Percentiles rank a stretch among this genome's conserved stretches.
Conservation (phyloP, 805 yeast species). For the Lipomyces oligophaga region DNA sequence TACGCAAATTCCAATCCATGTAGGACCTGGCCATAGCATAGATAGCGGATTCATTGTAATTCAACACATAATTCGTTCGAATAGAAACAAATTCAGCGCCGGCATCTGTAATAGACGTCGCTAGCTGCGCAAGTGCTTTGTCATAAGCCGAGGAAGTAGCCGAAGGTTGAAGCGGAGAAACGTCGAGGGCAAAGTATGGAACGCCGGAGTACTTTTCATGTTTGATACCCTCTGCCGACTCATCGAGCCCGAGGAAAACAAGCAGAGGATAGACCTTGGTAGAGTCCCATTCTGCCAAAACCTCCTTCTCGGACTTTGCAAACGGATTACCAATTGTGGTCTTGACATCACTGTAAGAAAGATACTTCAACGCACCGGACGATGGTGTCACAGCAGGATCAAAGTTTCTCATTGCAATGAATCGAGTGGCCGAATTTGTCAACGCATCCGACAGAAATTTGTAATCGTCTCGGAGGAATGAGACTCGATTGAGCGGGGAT, state of each 20-base stretch:
- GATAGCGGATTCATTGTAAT: slow-evolving; percentile 53
- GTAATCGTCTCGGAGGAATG: slow-evolving; percentile 56
- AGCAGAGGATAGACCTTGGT: slow-evolving; percentile 35
- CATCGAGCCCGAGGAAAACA: slow-evolving; percentile 52
- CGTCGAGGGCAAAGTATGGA: slow-evolving; percentile 42
- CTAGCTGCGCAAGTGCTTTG: slow-evolving; percentile 4
- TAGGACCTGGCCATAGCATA: slow-evolving; percentile 80
- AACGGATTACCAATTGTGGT: slow-evolving; percentile 40
- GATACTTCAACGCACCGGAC: slow-evolving; percentile 35
- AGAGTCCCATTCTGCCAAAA: slow-evolving; percentile 38
- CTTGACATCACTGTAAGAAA: slow-evolving; percentile 37
- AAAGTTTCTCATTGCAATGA: slow-evolving; percentile 43
- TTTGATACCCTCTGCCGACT: slow-evolving; percentile 25
- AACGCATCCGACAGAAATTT: slow-evolving; percentile 49
- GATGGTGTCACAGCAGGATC: slow-evolving; percentile 26
- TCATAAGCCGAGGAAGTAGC: background rate
- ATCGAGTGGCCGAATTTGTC: slow-evolving; percentile 46
- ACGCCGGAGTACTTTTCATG: slow-evolving; percentile 36
- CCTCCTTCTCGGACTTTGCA: slow-evolving; percentile 30
- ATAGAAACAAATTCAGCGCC: slow-evolving; percentile 16
- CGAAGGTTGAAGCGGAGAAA: slow-evolving; percentile 24
- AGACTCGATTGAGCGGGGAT: slow-evolving; percentile 58
- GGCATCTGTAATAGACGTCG: slow-evolving; percentile 12
- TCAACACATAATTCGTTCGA: slow-evolving; percentile 15
- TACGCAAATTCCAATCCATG: slow-evolving; percentile 65